phyloP scores from a whole-genome alignment of 192 early-diverging fungal genomes.

The Entomortierella beljakovae region DNA sequence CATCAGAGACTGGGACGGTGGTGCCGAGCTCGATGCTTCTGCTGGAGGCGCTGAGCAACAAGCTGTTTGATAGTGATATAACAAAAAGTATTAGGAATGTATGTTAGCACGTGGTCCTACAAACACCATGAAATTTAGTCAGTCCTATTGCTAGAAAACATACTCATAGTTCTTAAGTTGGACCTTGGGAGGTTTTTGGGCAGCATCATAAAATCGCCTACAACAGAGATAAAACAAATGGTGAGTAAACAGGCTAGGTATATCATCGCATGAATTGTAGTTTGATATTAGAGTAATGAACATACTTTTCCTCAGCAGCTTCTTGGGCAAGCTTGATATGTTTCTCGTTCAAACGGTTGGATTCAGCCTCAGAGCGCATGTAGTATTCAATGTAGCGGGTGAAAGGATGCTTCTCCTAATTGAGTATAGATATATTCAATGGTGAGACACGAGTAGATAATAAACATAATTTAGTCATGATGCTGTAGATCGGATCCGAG shows the following conservation, averaged over 20 bases:
- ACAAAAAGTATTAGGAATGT: background rate
- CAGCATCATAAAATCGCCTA: constrained; percentile 19
- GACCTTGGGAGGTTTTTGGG: constrained; percentile 40
- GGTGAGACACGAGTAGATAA: too few species aligned
- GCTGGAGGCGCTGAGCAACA: constrained; percentile 28
- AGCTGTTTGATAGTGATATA: constrained; percentile 5
- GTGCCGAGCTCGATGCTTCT: constrained; percentile 25
- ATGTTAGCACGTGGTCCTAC: background rate
- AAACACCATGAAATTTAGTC: background rate
- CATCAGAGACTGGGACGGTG: background rate
- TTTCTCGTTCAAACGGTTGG: constrained; percentile 43
- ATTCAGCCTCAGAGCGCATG: constrained; percentile 55
- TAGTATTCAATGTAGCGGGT: constrained; percentile 56
- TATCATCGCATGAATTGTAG: background rate
- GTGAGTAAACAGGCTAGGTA: background rate
- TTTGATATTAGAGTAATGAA: too few species aligned
- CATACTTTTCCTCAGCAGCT: constrained; percentile 30
- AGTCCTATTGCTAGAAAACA: background rate
- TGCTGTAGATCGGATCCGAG: too few species aligned
- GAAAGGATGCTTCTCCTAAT: constrained; percentile 52
- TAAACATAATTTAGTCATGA: too few species aligned
- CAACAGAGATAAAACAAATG: constrained; percentile 2
- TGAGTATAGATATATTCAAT: background rate
- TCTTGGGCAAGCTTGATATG: constrained; percentile 42
- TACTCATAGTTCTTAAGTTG: constrained; percentile 52